Base-by-base conservation (phyloP, 2,329 filamentous ascomycete species). In the Paraphaeosphaeria minitans region DNA sequence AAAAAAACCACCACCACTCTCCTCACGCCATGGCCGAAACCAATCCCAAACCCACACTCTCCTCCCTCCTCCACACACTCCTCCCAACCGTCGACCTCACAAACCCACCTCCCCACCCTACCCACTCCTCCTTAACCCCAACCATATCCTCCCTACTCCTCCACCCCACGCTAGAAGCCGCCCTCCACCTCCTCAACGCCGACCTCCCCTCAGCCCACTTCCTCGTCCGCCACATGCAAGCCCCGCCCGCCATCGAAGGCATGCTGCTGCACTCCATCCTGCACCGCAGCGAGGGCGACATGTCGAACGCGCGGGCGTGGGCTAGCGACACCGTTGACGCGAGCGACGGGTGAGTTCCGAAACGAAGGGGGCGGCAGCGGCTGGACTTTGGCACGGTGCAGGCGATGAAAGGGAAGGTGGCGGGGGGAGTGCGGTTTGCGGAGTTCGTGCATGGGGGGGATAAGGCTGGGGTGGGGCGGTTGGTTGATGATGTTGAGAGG, bases 231-330 rank as follows among this genome's bases (percentile, higher is more conserved):
- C 80, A 85, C 62, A 83, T 84, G 81, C 79, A 83, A 67, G 76
- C 78, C 9, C 66, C 76, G 14, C 82, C 82, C 0, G 79, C 80
- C 0, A 75, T 75, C 42, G 83, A 84, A 60, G 80, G 78, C 16
- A 85, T 85, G 82, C 78, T 81, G 41, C 72, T 83, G 1, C 82
- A 84, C 60, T 78, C 79, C 4, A 79, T 85, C 14, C 65, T 85
- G 59, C 82, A 84, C 57, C 73, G 81, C 1, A 75, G 82, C 27
- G 83, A 84, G 67, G 82, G 82, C 4, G 82, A 84, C 56, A 78
- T 81, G 53, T 71, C 78, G 24, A 83, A 84, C 60, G 77, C 81
- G 7, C 65, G 79, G 35, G 77, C 78, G 0, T 84, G 82, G 83
- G 80, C 82, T 54, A 63, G 70, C 0, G 79, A 84, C 66, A 79